A percentile compares a stretch with the other conserved stretches of the same genome.
Conservation (phyloP, 2,329 filamentous ascomycete genomes). For the Colletotrichum spaethianum region DNA sequence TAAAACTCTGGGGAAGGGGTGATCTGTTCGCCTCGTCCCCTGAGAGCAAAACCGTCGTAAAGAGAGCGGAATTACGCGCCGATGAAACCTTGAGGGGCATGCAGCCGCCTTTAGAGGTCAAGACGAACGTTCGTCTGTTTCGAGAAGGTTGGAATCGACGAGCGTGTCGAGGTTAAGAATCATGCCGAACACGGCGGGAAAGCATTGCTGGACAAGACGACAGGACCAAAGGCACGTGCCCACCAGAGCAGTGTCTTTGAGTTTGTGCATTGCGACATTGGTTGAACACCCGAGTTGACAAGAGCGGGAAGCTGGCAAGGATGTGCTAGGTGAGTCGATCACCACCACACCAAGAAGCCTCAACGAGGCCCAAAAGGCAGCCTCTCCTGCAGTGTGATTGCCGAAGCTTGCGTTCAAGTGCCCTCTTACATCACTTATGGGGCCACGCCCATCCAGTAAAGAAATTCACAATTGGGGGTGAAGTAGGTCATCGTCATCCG, state of each 20-base stretch:
- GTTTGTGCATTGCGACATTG: slow-evolving; percentile 27
- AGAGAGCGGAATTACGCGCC: slow-evolving; percentile 12
- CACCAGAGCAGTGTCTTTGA: slow-evolving; percentile 7
- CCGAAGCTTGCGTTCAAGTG: slow-evolving; percentile 2
- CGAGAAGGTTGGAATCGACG: not conserved
- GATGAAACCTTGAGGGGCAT: slow-evolving; percentile 24
- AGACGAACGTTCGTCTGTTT: not conserved
- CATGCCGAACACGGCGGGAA: not conserved
- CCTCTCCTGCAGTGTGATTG: slow-evolving; percentile 4
- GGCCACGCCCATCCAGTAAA: not conserved
- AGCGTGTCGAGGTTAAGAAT: not conserved
- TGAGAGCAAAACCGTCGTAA: slow-evolving; percentile 4
- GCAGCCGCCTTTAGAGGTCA: not conserved
- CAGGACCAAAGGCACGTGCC: slow-evolving; percentile 2
- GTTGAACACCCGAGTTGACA: slow-evolving; percentile 31
- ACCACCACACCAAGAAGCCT: not conserved
- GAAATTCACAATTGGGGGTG: slow-evolving; percentile 7
- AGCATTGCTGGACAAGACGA: not conserved
- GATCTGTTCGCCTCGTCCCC: slow-evolving; percentile 30
- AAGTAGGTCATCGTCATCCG: slow-evolving; percentile 5
- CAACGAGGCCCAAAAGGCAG: not conserved
- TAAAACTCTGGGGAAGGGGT: slow-evolving; percentile 20
- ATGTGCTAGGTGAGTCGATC: slow-evolving; percentile 17
- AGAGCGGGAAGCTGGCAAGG: slow-evolving; percentile 15
- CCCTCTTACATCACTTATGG: slow-evolving; percentile 19